Evolutionary conservation across 2,329 filamentous ascomycete genomes (phyloP).

Genomic region (Cladosporium halotolerans): DNA sequence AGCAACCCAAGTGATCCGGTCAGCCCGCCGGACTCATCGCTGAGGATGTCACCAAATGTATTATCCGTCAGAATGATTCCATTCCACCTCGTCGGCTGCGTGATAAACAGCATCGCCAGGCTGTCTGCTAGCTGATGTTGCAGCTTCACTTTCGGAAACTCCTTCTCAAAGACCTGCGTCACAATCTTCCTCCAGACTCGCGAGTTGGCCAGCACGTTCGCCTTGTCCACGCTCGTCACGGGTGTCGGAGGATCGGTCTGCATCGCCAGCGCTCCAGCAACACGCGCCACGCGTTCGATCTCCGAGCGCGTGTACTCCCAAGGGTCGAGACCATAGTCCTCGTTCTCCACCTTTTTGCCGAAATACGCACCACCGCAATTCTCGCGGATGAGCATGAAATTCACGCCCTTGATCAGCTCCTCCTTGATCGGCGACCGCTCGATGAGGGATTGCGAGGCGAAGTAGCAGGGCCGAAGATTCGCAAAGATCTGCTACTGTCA

Average conservation of each 20-base stretch:
- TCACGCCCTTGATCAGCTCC: conserved; percentile 40
- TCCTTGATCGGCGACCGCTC: conserved; percentile 41
- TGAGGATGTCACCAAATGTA: conserved; percentile 45
- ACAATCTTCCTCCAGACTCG: conserved; percentile 45
- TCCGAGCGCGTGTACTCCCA: conserved; percentile 43
- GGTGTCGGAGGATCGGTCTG: conserved; percentile 32
- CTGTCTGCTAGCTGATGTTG: conserved; percentile 45
- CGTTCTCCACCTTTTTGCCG: conserved; percentile 42
- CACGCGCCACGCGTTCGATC: conserved; percentile 43
- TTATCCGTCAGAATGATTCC: conserved; percentile 45
- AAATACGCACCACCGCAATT: conserved; percentile 49
- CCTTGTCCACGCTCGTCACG: conserved; percentile 48
- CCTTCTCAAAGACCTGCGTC: conserved; percentile 35
- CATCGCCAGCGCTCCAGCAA: conserved; percentile 41
- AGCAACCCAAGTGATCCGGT: conserved; percentile 42
- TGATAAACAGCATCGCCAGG: conserved; percentile 45
- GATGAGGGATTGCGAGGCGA: conserved; percentile 36
- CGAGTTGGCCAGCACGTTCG: conserved; percentile 47
- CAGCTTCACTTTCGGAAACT: conserved; percentile 40
- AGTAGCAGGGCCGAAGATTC: conserved; percentile 46
- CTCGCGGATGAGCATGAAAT: conserved; percentile 47
- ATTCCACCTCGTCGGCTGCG: conserved; percentile 43
- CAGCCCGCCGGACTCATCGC: conserved; percentile 43
- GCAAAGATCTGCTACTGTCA: conserved; percentile 36
- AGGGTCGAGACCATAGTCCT: conserved; percentile 41